Evolutionary conservation across 495 filamentous ascomycete genomes (phyloP).

Genomic region (Podospora anserina): DNA sequence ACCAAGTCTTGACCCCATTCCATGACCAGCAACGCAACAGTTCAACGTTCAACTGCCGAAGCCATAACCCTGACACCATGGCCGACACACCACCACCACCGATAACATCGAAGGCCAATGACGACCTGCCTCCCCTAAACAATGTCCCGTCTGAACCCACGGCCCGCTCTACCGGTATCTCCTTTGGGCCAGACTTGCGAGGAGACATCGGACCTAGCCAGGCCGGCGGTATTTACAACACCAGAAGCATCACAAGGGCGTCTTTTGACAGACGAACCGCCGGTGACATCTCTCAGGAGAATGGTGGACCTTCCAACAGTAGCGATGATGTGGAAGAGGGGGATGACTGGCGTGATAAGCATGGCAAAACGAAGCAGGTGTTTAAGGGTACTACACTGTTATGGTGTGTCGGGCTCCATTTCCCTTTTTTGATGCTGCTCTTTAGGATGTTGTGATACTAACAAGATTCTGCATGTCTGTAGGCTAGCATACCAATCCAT

Average conservation of each 20-base stretch:
- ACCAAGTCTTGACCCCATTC: not conserved
- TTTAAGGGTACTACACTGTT: constrained; percentile 43
- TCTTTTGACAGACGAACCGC: constrained; percentile 28
- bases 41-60: not conserved
- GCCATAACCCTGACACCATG: not conserved
- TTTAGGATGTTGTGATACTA: not conserved
- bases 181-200: constrained; percentile 2
- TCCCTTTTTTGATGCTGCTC: not conserved
- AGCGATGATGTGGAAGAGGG: constrained; percentile 37
- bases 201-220: not conserved
- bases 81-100: not conserved
- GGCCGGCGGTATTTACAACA: constrained; percentile 41
- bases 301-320: constrained; percentile 14
- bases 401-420: constrained; percentile 30
- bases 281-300: constrained; percentile 27
- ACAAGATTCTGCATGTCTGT: not conserved
- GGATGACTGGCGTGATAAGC: constrained; percentile 36
- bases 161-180: constrained; percentile 12
- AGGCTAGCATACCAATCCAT: constrained; percentile 50
- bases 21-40: not conserved
- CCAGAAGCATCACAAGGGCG: constrained; percentile 33
- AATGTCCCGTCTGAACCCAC: not conserved
- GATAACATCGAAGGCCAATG: not conserved
- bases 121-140: not conserved
- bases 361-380: constrained; percentile 42